Percentiles rank a stretch among this genome's conserved stretches.
These are phyloP conservation scores for Aureobasidium musti DNA, from an alignment of 2,329 filamentous ascomycete species.

Conservation along the genomic window DNA sequence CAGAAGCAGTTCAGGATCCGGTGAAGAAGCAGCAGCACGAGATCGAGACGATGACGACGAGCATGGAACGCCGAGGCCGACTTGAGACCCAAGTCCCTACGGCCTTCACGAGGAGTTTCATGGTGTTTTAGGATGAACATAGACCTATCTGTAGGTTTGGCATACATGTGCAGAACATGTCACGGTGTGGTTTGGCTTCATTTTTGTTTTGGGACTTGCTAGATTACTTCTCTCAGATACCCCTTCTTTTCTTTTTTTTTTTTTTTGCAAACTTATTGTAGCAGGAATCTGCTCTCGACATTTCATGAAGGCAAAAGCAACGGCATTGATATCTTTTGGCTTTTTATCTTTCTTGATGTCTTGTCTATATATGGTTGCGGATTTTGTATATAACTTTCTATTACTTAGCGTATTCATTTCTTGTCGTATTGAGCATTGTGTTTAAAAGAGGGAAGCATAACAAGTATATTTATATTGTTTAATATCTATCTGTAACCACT, in stretches of 20 bases:
- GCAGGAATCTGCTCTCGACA: background rate
- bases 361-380: background rate
- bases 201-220: conserved; percentile 7
- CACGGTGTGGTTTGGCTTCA: background rate
- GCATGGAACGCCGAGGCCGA: conserved; percentile 5
- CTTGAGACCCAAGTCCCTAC: background rate
- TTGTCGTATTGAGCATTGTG: background rate
- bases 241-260: background rate
- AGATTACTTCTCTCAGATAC: conserved; percentile 26
- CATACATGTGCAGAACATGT: background rate
- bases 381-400: background rate
- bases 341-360: background rate
- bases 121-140: background rate
- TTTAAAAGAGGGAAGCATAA: too few species aligned
- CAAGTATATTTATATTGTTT: too few species aligned
- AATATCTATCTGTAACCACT: too few species aligned
- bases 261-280: background rate
- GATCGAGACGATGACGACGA: conserved; percentile 5
- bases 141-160: background rate
- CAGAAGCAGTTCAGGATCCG: background rate
- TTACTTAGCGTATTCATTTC: background rate
- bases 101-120: conserved; percentile 6
- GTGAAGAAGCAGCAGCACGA: background rate
- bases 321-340: background rate
- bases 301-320: background rate